Evolutionary conservation across 208 protist species (phyloP).

Genomic region (Acanthamoeba royreba): DNA sequence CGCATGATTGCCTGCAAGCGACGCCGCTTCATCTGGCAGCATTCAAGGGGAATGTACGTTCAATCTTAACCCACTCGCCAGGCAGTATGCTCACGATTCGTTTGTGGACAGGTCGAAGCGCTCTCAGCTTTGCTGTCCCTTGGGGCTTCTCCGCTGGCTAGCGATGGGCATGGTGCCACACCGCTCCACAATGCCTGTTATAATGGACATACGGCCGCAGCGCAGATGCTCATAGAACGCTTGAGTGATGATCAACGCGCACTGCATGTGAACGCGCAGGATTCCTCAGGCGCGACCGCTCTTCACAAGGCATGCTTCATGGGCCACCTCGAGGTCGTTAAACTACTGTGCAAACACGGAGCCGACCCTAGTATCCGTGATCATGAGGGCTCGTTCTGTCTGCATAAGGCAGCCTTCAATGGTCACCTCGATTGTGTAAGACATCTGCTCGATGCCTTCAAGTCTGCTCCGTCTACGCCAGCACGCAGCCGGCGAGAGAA

Average conservation of each 20-base stretch:
- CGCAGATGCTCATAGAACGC: background rate
- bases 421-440: conserved; percentile 53
- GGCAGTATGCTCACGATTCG: background rate
- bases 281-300: background rate
- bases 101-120: background rate
- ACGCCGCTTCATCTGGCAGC: background rate
- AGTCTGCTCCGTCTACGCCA: background rate
- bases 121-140: background rate
- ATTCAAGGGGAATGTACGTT: background rate
- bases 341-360: background rate
- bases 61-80: background rate
- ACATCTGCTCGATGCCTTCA: background rate
- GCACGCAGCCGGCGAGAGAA: background rate
- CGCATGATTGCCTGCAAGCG: background rate
- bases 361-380: conserved; percentile 56
- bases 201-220: background rate
- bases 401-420: conserved; percentile 63
- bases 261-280: background rate
- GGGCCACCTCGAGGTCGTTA: conserved; percentile 37
- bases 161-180: conserved; percentile 10
- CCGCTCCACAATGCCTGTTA: conserved; percentile 32
- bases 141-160: background rate
- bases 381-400: conserved; percentile 47
- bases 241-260: background rate
- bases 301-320: conserved; percentile 47